Evolutionary conservation across 73 alveolate species (phyloP).

Genomic region (Symbiodinium natans): DNA sequence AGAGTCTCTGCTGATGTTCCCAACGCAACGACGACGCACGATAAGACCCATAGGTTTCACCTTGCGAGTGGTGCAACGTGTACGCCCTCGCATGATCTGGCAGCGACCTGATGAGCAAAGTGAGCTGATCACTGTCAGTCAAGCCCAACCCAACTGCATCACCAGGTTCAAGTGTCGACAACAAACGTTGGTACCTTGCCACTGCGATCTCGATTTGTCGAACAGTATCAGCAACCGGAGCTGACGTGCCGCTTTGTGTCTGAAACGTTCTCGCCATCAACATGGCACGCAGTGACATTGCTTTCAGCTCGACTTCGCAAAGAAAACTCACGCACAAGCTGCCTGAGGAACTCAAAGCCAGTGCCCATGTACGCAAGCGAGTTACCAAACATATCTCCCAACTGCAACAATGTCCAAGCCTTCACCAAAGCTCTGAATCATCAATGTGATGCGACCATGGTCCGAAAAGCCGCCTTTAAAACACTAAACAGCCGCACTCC

Average conservation of each 20-base stretch:
- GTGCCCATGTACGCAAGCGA: background rate
- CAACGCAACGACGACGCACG: background rate
- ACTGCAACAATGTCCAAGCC: background rate
- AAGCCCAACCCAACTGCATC: background rate
- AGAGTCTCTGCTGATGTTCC: background rate
- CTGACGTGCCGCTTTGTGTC: background rate
- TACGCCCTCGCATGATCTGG: background rate
- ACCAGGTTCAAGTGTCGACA: background rate
- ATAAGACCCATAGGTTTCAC: background rate
- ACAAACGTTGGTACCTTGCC: background rate
- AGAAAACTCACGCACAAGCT: background rate
- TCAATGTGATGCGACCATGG: background rate
- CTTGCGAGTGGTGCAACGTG: background rate
- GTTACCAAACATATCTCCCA: background rate
- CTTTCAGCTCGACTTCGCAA: background rate
- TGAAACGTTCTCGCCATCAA: background rate
- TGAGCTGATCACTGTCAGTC: slow-evolving; percentile 8
- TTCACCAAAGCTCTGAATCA: background rate
- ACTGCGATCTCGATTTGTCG: background rate
- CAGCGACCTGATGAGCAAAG: background rate
- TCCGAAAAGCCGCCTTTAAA: background rate
- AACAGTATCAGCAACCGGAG: background rate
- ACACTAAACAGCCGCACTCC: background rate
- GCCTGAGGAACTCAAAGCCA: background rate
- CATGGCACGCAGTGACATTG: background rate